Evolutionary conservation across 2,329 filamentous ascomycete genomes (phyloP).

Genomic region (Verticillium zaregamsianum): DNA sequence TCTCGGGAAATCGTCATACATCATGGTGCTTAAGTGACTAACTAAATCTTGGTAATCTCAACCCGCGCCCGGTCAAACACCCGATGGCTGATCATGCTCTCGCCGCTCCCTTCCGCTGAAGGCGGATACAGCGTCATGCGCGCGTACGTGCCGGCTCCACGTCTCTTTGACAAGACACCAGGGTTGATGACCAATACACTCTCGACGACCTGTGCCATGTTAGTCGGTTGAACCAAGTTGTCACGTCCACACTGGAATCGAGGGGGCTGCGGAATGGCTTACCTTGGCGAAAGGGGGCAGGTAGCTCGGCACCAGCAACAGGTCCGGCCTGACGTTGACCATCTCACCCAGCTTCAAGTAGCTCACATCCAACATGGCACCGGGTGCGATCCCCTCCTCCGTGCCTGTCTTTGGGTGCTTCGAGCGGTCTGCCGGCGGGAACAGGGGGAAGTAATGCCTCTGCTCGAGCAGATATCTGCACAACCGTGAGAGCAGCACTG

Average conservation of each 20-base stretch:
- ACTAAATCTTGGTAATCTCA: conserved; percentile 75
- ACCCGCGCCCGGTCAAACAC: conserved; percentile 81
- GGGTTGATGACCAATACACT: conserved; percentile 89
- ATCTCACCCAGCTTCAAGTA: conserved; percentile 90
- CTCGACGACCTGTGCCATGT: conserved; percentile 70
- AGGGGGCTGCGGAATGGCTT: conserved; percentile 20
- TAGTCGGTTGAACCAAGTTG: not conserved
- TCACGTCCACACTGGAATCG: not conserved
- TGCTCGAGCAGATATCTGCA: conserved; percentile 81
- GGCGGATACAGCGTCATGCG: conserved; percentile 71
- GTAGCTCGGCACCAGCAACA: conserved; percentile 77
- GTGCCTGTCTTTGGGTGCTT: conserved; percentile 62
- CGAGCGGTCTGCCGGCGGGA: conserved; percentile 70
- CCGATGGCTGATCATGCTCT: conserved; percentile 63
- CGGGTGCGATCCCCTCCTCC: conserved; percentile 57
- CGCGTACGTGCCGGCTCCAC: conserved; percentile 80
- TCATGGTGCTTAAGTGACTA: conserved; percentile 9
- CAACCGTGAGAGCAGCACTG: conserved; percentile 65
- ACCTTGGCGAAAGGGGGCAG: conserved; percentile 87
- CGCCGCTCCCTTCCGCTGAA: conserved; percentile 52
- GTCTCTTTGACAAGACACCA: conserved; percentile 78
- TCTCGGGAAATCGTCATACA: not conserved
- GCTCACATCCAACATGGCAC: conserved; percentile 75
- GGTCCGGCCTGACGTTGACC: conserved; percentile 78
- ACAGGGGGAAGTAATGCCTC: conserved; percentile 85